Evolutionary conservation across 83 land plant genomes (phyloP), one percentile per base, ranked within the genome.

Genomic region (Diphasiastrum complanatum): DNA sequence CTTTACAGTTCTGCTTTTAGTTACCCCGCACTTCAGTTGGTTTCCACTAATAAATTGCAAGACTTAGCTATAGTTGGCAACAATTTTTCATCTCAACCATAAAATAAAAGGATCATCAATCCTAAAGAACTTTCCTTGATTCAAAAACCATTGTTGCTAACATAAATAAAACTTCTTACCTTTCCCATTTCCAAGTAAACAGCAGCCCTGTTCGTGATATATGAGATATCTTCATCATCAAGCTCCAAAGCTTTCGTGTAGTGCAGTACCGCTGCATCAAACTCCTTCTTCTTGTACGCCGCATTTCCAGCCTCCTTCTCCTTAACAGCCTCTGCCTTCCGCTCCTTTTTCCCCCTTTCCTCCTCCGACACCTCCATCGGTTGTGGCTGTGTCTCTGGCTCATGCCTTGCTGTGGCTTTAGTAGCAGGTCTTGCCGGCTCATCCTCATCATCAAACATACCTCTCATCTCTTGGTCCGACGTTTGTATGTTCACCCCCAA

Each of bases 221-320:
- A 93, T 0, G 98, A 93, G 18, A 93, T 89, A 54, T 93, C 98
- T 68, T 93, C 89, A 57, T 83, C 98, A 51, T 92, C 91, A 20
- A 92, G 64, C 65, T 92, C 98, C 30, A 81, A 30, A 0, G 98
- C 96, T 18, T 73, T 79, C 1, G 83, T 75, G 56, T 88, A 92
- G 55, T 85, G 90, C 46, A 54, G 54, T 35, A 92, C 82, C 0
- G 98, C 98, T 4, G 51, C 75, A 34, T 83, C 88, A 38, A 88
- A 88, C 43, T 92, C 83, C 78, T 92, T 92, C 77, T 85, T 92
- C 78, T 92, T 92, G 46, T 92, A 92, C 0, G 90, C 91, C 0
- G 87, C 98, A 79, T 92, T 92, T 3, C 98, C 98, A 2, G 71
- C 76, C 51, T 92, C 96, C 73, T 92, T 92, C 83, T 87, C 98